Evolutionary conservation across 768 basidiomycete genomes (phyloP).

Genomic region (Auricularia sp.): DNA sequence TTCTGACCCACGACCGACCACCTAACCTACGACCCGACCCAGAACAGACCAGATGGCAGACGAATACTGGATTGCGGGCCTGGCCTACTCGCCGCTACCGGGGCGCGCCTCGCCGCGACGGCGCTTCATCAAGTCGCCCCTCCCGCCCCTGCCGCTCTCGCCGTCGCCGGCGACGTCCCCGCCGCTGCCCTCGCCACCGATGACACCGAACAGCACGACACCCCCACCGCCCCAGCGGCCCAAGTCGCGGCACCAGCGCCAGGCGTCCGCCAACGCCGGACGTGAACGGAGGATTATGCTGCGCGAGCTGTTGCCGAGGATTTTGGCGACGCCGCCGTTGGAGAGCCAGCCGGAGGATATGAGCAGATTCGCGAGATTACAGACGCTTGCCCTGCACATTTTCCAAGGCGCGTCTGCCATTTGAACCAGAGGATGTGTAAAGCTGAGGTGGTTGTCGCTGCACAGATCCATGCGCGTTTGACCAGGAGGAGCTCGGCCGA

Average conservation of each 20-base stretch:
- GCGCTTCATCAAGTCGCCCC: constrained; percentile 1
- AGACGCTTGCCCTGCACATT: not conserved
- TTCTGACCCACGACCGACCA: too few species aligned
- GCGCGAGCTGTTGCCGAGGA: not conserved
- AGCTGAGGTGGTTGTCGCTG: not conserved
- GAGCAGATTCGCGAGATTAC: not conserved
- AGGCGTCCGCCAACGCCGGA: not conserved
- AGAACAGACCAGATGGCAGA: not conserved
- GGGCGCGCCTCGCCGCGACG: not conserved
- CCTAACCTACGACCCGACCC: not conserved
- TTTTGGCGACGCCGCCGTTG: not conserved
- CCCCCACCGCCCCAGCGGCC: not conserved
- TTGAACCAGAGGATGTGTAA: not conserved
- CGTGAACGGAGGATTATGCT: not conserved
- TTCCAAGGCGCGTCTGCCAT: not conserved
- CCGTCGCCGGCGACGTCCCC: not conserved
- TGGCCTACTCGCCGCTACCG: not conserved
- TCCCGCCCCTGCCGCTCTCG: not conserved
- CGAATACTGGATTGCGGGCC: not conserved
- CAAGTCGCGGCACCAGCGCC: constrained; percentile 1
- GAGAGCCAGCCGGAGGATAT: not conserved
- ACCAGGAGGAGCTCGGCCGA: not conserved
- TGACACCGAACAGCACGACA: constrained; percentile 1
- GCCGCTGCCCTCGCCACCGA: not conserved
- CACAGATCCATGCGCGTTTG: constrained; percentile 1